These are phyloP conservation scores for Albizia julibrissin DNA, from an alignment of 306 rosid species.

Conservation along the genomic window DNA sequence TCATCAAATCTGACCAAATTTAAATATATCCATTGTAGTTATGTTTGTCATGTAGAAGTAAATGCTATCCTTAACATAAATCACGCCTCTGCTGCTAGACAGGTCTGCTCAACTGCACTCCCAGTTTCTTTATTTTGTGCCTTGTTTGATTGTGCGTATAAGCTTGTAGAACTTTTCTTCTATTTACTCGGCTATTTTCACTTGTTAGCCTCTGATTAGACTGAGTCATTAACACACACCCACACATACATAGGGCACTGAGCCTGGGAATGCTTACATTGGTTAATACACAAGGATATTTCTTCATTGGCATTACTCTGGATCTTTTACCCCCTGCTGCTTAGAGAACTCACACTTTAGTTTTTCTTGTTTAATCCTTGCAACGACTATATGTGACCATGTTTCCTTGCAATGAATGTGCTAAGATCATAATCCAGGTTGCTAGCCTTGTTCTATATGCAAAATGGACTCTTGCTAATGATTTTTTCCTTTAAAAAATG, in stretches of 20 bases:
- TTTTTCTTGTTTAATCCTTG: slow-evolving; percentile 30
- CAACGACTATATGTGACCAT: slow-evolving; percentile 91
- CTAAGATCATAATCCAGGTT: slow-evolving; percentile 96
- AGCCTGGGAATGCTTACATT: not conserved
- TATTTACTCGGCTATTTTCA: not conserved
- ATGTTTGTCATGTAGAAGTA: slow-evolving; percentile 97
- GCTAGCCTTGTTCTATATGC: slow-evolving; percentile 13
- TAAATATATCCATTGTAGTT: slow-evolving; percentile 49
- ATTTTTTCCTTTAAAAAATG: not conserved
- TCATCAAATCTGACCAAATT: not conserved
- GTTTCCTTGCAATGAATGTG: slow-evolving; percentile 99
- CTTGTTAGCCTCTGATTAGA: not conserved
- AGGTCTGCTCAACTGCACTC: slow-evolving; percentile 50
- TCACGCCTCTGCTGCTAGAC: slow-evolving; percentile 95
- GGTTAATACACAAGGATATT: slow-evolving; percentile 1
- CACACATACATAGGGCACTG: not conserved
- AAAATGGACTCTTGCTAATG: not conserved
- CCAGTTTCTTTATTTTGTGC: slow-evolving; percentile 1
- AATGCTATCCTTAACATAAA: slow-evolving; percentile 91
- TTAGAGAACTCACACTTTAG: slow-evolving; percentile 10
- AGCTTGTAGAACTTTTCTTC: slow-evolving; percentile 6
- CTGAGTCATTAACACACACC: not conserved
- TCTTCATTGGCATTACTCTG: not conserved
- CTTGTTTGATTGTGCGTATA: slow-evolving; percentile 10
- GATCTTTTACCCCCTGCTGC: slow-evolving; percentile 5